Conservation (phyloP, 2,329 filamentous ascomycete species). For the Talaromyces sp. region DNA sequence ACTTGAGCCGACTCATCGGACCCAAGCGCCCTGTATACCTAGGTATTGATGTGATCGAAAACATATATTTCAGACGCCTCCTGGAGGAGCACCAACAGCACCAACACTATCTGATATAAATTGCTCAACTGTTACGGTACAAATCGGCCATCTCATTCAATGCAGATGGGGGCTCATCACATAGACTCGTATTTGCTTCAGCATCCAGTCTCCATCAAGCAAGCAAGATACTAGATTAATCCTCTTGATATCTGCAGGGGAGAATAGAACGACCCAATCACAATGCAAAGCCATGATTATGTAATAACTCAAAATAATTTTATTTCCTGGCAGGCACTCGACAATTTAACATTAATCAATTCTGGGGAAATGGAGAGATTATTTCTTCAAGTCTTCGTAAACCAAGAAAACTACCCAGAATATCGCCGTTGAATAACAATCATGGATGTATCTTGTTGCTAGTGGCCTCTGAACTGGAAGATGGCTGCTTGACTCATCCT, state of each 20-base stretch:
- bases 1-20: too few species aligned
- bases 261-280: constrained; percentile 6
- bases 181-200: background rate
- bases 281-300: background rate
- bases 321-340: background rate
- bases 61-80: background rate
- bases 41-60: too few species aligned
- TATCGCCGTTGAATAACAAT: background rate
- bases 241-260: background rate
- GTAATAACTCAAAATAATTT: constrained; percentile 4
- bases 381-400: background rate
- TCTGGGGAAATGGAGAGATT: background rate
- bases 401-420: background rate
- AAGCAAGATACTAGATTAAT: background rate
- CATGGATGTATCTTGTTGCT: background rate
- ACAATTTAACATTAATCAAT: background rate
- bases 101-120: background rate
- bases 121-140: background rate
- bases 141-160: too few species aligned
- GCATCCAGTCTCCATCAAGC: too few species aligned
- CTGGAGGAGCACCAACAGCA: background rate
- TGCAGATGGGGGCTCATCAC: background rate
- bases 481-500: constrained; percentile 9
- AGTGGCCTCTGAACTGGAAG: background rate
- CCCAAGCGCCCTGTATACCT: too few species aligned